Evolutionary conservation across 208 protist species (phyloP).

Genomic region (Leishmania arabica): DNA sequence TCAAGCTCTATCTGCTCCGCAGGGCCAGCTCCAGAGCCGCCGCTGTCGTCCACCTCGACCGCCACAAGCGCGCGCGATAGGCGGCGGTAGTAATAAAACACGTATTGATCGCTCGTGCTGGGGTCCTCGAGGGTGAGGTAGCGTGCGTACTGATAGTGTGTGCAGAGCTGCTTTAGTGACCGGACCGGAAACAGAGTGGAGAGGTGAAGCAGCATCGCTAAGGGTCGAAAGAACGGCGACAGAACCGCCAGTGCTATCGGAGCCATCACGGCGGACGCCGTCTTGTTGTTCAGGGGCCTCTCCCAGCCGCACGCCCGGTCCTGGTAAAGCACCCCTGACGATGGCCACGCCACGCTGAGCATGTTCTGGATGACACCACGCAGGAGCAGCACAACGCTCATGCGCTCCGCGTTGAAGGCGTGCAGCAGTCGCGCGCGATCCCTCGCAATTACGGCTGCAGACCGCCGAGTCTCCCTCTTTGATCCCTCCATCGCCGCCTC

Average conservation of each 20-base stretch:
- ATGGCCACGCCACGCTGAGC: slow-evolving; percentile 79
- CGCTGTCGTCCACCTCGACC: slow-evolving; percentile 20
- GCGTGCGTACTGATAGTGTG: slow-evolving; percentile 55
- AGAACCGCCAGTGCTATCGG: slow-evolving; percentile 48
- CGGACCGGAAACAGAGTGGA: slow-evolving; percentile 63
- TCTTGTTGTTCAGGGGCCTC: slow-evolving; percentile 21
- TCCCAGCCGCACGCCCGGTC: slow-evolving; percentile 22
- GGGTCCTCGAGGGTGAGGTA: slow-evolving; percentile 48
- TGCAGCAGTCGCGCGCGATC: slow-evolving; percentile 34
- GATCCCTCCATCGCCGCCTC: slow-evolving; percentile 8
- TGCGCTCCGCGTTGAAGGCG: slow-evolving; percentile 60
- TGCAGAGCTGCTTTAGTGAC: slow-evolving; percentile 48
- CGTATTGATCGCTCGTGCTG: slow-evolving; percentile 46
- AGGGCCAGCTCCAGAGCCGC: slow-evolving; percentile 7
- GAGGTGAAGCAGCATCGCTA: slow-evolving; percentile 66
- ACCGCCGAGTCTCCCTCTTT: not conserved
- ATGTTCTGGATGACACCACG: slow-evolving; percentile 54
- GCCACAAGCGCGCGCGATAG: slow-evolving; percentile 27
- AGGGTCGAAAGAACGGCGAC: slow-evolving; percentile 55
- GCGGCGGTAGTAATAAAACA: slow-evolving; percentile 59
- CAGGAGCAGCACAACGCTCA: slow-evolving; percentile 55
- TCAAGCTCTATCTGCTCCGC: slow-evolving; percentile 31
- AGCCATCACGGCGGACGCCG: slow-evolving; percentile 32
- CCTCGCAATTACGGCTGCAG: slow-evolving; percentile 7
- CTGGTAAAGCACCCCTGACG: slow-evolving; percentile 76